Percentiles rank a stretch among this genome's conserved stretches.
phyloP scores from a whole-genome alignment of 1,139 yeast species.

The Saccharomyces hybrid region DNA sequence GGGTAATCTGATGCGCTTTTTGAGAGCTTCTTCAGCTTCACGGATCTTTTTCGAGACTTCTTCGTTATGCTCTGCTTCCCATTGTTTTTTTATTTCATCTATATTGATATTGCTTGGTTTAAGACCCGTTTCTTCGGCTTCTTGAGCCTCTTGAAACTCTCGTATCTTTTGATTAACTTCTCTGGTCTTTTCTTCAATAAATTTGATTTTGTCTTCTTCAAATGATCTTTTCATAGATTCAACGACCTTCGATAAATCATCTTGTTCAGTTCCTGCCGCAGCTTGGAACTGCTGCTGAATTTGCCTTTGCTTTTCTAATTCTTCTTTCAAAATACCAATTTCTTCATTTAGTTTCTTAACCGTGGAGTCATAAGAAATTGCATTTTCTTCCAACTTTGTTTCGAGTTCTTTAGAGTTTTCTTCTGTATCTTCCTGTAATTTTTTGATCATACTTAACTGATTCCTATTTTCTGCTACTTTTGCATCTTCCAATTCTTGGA shows the following conservation, averaged over 20 bases:
- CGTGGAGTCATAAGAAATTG: conserved; percentile 5
- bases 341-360: conserved; percentile 6
- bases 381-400: not conserved
- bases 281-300: conserved; percentile 1
- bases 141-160: conserved; percentile 2
- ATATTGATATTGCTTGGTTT: conserved; percentile 12
- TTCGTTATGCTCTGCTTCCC: conserved; percentile 26
- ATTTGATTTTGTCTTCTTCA: conserved; percentile 20
- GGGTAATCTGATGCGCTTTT: conserved; percentile 24
- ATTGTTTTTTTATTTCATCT: conserved; percentile 13
- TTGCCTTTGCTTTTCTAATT: conserved; percentile 3
- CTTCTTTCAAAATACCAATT: not conserved
- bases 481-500: conserved; percentile 14
- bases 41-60: conserved; percentile 16
- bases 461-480: conserved; percentile 19
- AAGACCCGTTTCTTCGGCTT: conserved; percentile 13
- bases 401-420: conserved; percentile 1
- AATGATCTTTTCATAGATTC: conserved; percentile 21
- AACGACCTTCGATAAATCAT: conserved; percentile 17
- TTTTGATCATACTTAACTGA: conserved; percentile 24
- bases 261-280: conserved; percentile 9
- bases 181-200: conserved; percentile 13
- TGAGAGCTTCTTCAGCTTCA: conserved; percentile 26
- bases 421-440: conserved; percentile 22
- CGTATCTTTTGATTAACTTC: conserved; percentile 19